Evolutionary conservation across 805 yeast genomes (phyloP), one percentile per base, ranked within the genome.

Genomic region (Lipomyces yamanashiensis): DNA sequence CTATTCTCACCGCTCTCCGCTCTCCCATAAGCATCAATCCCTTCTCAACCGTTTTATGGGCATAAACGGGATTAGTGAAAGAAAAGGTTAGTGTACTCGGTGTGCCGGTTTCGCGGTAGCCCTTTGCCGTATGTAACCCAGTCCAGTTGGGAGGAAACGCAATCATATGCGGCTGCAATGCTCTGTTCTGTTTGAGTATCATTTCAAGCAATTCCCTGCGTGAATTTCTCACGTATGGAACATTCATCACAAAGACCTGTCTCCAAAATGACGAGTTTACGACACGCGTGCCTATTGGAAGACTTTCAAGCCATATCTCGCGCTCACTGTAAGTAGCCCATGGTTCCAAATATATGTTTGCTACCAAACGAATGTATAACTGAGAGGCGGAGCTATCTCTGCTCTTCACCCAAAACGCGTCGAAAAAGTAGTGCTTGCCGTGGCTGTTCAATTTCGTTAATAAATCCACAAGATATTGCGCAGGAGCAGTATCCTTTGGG

Each of bases 241-340:
- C 54, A 10, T 51, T 33, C 13, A 9, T 6, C 8, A 51, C 21
- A 7, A 51, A 9, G 33, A 51, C 13, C 21, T 51, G 54, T n/a
- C 54, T 51, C 54, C 54, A 51, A 17, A 17, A 39, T 13, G 54
- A 51, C 2, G 54, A 36, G 21, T 51, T 51, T n/a, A 51, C 3
- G 39, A 51, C 37, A 8, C 13, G 9, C 6, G 44, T 51, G 17
- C 34, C 44, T 15, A 2, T 33, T 9, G 54, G 54, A n/a, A 44
- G 44, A 7, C 54, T 45, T 7, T 21, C n/a, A 6, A 51, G 44
- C 54, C 54, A 51, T 37, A 21, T n/a, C 7, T 39, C 9, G 13
- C 54, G 44, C 19, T 13, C 10, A 15, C 13, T 8, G 19, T 36
- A 51, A 6, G 34, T 9, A n/a, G 8, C 13, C 37, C 39, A 51